These are phyloP conservation scores for Hyaloscypha bicolor DNA, from an alignment of 495 filamentous ascomycete genomes.

Conservation along the genomic window DNA sequence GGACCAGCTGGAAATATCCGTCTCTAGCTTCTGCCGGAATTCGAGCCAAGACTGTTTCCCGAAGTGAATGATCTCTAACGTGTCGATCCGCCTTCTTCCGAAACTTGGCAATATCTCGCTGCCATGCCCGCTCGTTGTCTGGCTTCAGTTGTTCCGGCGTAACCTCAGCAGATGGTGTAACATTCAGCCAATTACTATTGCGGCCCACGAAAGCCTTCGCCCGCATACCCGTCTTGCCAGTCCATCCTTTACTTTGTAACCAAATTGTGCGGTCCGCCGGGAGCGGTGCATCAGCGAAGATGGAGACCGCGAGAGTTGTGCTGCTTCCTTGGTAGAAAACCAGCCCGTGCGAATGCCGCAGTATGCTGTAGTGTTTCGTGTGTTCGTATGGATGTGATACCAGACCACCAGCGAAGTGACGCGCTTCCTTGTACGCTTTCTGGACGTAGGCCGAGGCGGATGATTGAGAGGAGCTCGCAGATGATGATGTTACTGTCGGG, in stretches of 20 bases:
- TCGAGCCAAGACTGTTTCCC: conserved; percentile 63
- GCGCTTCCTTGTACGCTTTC: conserved; percentile 34
- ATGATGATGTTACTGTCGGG: background rate
- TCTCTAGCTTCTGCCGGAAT: conserved; percentile 64
- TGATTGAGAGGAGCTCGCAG: conserved; percentile 6
- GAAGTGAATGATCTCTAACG: conserved; percentile 48
- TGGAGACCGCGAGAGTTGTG: conserved; percentile 62
- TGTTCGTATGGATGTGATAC: conserved; percentile 63
- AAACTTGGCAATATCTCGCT: conserved; percentile 65
- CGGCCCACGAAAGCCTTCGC: conserved; percentile 59
- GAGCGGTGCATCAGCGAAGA: conserved; percentile 60
- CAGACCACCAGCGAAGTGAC: conserved; percentile 64
- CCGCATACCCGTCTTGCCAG: conserved; percentile 68
- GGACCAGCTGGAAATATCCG: conserved; percentile 67
- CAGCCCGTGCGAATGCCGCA: conserved; percentile 64
- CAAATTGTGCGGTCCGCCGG: conserved; percentile 62
- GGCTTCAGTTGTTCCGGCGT: conserved; percentile 46
- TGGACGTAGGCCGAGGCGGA: conserved; percentile 12
- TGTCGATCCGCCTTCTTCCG: conserved; percentile 49
- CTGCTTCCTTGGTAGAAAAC: conserved; percentile 65
- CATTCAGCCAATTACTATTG: conserved; percentile 62
- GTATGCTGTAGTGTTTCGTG: conserved; percentile 66
- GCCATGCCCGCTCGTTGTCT: conserved; percentile 63
- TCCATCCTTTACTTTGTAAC: conserved; percentile 68
- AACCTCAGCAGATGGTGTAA: conserved; percentile 57